These are phyloP conservation scores for Myxozyma lipomycoides DNA, from an alignment of 805 yeast genomes.

Conservation along the genomic window DNA sequence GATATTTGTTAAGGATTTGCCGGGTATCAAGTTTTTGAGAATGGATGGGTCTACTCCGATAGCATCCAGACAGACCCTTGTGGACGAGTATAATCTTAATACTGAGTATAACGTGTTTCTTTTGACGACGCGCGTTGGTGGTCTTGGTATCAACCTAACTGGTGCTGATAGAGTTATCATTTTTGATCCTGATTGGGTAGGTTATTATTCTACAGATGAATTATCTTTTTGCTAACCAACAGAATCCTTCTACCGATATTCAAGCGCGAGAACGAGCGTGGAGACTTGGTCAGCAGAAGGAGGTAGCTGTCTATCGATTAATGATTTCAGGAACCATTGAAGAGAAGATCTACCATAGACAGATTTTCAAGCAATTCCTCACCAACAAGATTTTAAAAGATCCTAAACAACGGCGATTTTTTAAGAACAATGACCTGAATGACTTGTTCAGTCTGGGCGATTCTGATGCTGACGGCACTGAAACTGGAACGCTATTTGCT, in stretches of 20 bases:
- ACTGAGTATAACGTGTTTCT: conserved; percentile 60
- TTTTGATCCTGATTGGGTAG: conserved; percentile 89
- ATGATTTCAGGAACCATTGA: conserved; percentile 96
- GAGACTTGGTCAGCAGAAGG: conserved; percentile 92
- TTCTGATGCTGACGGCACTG: conserved; percentile 59
- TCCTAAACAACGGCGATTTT: conserved; percentile 89
- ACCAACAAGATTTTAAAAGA: conserved; percentile 92
- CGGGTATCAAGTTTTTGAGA: conserved; percentile 53
- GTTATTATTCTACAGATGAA: neutral
- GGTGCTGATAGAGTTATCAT: conserved; percentile 95
- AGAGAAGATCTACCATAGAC: conserved; percentile 94
- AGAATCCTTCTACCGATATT: conserved; percentile 89
- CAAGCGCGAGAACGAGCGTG: conserved; percentile 97
- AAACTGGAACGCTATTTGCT: conserved; percentile 60
- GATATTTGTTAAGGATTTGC: conserved; percentile 49
- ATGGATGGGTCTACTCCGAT: conserved; percentile 96
- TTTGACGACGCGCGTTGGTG: conserved; percentile 93
- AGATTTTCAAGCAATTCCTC: conserved; percentile 89
- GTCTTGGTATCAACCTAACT: conserved; percentile 86
- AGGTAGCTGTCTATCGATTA: conserved; percentile 82
- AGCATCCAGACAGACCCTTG: conserved; percentile 66
- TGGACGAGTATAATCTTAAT: conserved; percentile 72
- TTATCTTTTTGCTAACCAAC: neutral
- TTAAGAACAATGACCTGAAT: conserved; percentile 86
- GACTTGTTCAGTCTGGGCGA: conserved; percentile 85